These are phyloP conservation scores for Fusarium dimerum DNA, from an alignment of 2,329 filamentous ascomycete genomes.

Conservation along the genomic window DNA sequence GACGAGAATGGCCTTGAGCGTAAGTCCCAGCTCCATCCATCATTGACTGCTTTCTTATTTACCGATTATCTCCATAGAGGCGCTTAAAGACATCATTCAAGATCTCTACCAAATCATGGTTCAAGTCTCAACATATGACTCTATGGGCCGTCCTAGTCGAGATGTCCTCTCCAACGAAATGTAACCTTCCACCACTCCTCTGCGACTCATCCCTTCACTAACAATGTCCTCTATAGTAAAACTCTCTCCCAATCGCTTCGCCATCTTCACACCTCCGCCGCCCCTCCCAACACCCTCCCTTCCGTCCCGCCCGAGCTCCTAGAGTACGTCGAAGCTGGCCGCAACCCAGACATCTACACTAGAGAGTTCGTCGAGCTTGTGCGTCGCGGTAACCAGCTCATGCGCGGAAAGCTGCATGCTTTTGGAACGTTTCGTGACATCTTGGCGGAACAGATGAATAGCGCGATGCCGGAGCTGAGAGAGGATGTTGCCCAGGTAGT, in stretches of 20 bases:
- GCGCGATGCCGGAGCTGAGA: conserved; percentile 60
- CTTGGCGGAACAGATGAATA: conserved; percentile 58
- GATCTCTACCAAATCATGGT: conserved; percentile 66
- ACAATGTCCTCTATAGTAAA: conserved; percentile 32
- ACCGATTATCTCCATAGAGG: conserved; percentile 41
- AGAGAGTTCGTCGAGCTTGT: conserved; percentile 72
- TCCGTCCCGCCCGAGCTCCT: conserved; percentile 63
- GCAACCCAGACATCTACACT: conserved; percentile 75
- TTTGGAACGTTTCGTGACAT: conserved; percentile 63
- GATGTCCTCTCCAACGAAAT: conserved; percentile 59
- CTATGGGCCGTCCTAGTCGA: conserved; percentile 49
- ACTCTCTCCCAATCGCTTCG: conserved; percentile 42
- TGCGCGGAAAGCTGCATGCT: conserved; percentile 64
- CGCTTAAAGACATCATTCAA: conserved; percentile 63
- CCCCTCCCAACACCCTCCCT: conserved; percentile 46
- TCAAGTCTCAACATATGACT: conserved; percentile 62
- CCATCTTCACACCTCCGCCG: conserved; percentile 41
- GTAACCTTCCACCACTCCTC: conserved; percentile 28
- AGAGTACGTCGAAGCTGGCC: conserved; percentile 69
- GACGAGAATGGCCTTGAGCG: conserved; percentile 43
- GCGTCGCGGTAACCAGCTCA: conserved; percentile 64
- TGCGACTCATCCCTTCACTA: conserved; percentile 1
- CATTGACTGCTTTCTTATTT: neutral
- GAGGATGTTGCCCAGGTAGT: conserved; percentile 55
- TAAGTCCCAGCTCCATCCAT: conserved; percentile 17